Base-by-base conservation (phyloP, 805 yeast genomes). In the Metschnikowia hibisci region DNA sequence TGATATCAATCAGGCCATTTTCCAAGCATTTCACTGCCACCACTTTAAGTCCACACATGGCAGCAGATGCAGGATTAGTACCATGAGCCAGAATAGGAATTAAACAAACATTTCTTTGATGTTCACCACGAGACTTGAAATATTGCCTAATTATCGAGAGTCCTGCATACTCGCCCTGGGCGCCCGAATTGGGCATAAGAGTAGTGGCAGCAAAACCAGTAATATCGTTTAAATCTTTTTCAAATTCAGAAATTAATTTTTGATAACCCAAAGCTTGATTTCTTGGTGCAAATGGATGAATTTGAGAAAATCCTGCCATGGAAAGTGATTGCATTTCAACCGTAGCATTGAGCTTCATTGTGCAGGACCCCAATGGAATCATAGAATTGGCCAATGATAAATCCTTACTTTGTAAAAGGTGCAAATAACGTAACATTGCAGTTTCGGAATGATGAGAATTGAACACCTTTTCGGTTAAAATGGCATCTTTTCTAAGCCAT, bases 81-180 rank as follows among this genome's bases (percentile, higher is more conserved):
- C 99, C 99, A 60, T 93, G 99, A 2, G 99, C 99, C 56, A 93
- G 82, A 4, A 91, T 96, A 4, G 99, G 99, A 55, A 93, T 93
- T 60, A 93, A 74, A 66, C 97, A 93, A 42, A 93, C 76, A 62
- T 89, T 81, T 61, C 99, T 78, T 46, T 74, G 64, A 47, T 64
- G 54, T 59, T 89, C 83, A 32, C 93, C 95, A 34, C 70, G 74
- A 15, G 83, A 69, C 48, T 80, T 78, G 53, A 86, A 78, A 62
- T 87, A 93, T 30, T 84, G 78, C 53, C 81, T 77, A 53, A 93
- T 91, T 34, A 89, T 88, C 46, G 95, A 79, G 47, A 93, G 73
- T 23, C 99, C 99, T 12, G 98, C 80, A 67, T 85, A 93, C 67
- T 93, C 99, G 65, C 99, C 99, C 66, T 91, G 96, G 31, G 99